A percentile compares a stretch with the other conserved stretches of the same genome.
Conservation (phyloP, 495 filamentous ascomycete species). For the Penicillium canescens region DNA sequence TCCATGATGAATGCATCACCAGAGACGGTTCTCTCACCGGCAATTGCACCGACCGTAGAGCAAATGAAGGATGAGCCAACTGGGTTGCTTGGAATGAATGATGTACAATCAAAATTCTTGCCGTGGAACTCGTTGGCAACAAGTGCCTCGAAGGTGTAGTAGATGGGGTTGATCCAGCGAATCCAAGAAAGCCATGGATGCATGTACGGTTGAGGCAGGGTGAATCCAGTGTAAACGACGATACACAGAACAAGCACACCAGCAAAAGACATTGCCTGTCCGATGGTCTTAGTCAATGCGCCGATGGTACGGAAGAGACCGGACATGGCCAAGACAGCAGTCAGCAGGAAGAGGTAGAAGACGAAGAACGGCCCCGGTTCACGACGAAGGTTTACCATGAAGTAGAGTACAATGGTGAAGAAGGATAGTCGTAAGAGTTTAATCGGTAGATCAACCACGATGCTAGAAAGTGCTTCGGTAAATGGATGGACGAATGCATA, state of each 20-base stretch:
- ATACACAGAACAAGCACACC: constrained; percentile 42
- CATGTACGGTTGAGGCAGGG: constrained; percentile 41
- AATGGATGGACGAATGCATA: constrained; percentile 63
- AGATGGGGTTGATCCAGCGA: constrained; percentile 41
- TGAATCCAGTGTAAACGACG: constrained; percentile 46
- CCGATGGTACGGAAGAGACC: constrained; percentile 45
- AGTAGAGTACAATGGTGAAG: constrained; percentile 58
- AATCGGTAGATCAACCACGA: constrained; percentile 55
- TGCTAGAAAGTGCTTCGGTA: constrained; percentile 54
- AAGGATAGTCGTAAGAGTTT: constrained; percentile 43
- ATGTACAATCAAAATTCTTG: constrained; percentile 43
- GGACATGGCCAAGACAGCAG: constrained; percentile 53
- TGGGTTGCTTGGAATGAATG: constrained; percentile 38
- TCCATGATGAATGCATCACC: constrained; percentile 52
- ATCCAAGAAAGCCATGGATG: constrained; percentile 49
- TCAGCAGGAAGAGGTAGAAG: constrained; percentile 51
- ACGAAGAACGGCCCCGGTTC: constrained; percentile 57
- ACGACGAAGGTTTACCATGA: constrained; percentile 47
- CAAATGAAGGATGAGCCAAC: constrained; percentile 44
- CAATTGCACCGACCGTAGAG: constrained; percentile 51
- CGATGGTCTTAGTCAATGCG: constrained; percentile 35
- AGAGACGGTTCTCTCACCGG: constrained; percentile 46
- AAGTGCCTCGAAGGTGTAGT: constrained; percentile 39
- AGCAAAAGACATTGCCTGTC: constrained; percentile 44
- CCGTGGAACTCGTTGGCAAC: constrained; percentile 58